Base-by-base conservation (phyloP, 2,329 filamentous ascomycete genomes). In the Lecanicillium sp. region DNA sequence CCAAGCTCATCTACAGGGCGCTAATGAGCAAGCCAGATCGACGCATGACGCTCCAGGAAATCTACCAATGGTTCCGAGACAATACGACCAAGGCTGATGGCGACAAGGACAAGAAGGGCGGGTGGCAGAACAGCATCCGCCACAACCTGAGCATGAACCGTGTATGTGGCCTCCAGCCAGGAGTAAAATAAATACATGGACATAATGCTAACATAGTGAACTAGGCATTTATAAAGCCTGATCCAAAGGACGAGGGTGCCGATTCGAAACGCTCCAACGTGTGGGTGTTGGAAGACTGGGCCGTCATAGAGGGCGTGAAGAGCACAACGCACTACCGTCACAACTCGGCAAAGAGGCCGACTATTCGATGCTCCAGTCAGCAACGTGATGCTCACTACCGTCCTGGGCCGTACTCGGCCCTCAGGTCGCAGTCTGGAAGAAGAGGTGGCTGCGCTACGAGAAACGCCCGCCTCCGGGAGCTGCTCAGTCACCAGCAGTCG, bases 141-240 rank as follows among this genome's bases (percentile, higher is more conserved):
- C 90, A 96, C 59, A 96, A 96, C 50, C 67, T 96, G 7, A 95
- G 87, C 34, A 95, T 96, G 89, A 96, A 96, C 51, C 73, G 74
- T 44, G 90, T 95, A 76, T 63, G 64, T 48, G 11, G n/a, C 12
- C 2, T 29, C 9, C 12, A 5, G 17, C 13, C 15, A 4, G 20
- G 54, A 25, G 14, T 33, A 11, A 37, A 25, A 30, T 28, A 19
- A 19, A 18, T 36, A 22, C 22, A 33, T 35, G 35, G 19, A 14
- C 14, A 29, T 29, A 15, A 32, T 42, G 13, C 38, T 46, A 28
- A 40, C 16, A 42, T 38, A 36, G 29, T 29, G 34, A 18, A 35
- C 28, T 37, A 67, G 63, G 63, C 63, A 15, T 67, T 67, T 40
- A 49, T 55, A 30, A 75, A 71, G 49, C 60, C 61, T 37, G 51